phyloP scores from a whole-genome alignment of 1,284 basidiomycete genomes.

The Cutaneotrichosporon curvatum region DNA sequence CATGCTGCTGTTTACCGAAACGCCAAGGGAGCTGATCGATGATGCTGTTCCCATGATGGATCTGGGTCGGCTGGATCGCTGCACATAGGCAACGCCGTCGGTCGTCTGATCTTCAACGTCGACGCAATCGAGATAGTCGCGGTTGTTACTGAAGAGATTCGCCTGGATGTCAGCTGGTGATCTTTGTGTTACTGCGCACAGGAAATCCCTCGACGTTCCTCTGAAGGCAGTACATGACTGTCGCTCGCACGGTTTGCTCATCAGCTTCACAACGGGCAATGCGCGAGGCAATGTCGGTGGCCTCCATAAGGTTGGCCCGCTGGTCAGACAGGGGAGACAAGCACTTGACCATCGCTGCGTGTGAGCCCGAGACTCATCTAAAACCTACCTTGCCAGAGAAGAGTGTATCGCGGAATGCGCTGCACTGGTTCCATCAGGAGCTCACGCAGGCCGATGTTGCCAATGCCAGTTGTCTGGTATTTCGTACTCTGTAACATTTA shows the following conservation, averaged over 20 bases:
- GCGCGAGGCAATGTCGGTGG: slow-evolving; percentile 75
- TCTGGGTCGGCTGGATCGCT: slow-evolving; percentile 1
- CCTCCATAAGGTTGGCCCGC: slow-evolving; percentile 73
- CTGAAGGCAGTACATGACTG: slow-evolving; percentile 78
- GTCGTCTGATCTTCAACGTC: slow-evolving; percentile 79
- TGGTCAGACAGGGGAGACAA: slow-evolving; percentile 71
- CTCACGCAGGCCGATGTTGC: slow-evolving; percentile 83
- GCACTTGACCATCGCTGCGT: slow-evolving; percentile 74
- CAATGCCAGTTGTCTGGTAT: slow-evolving; percentile 71
- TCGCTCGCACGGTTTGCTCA: slow-evolving; percentile 79
- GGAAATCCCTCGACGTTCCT: slow-evolving; percentile 87
- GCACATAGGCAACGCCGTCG: slow-evolving; percentile 41
- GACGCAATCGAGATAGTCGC: slow-evolving; percentile 84
- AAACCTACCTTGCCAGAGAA: slow-evolving; percentile 66
- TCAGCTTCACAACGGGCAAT: slow-evolving; percentile 91
- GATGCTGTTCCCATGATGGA: slow-evolving; percentile 29
- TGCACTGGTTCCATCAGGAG: slow-evolving; percentile 99
- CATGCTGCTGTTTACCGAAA: slow-evolving; percentile 48
- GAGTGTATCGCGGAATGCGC: slow-evolving; percentile 88
- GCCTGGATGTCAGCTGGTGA: slow-evolving; percentile 45
- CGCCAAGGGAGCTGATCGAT: slow-evolving; percentile 50
- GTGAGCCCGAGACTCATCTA: background rate
- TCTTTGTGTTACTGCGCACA: slow-evolving; percentile 36
- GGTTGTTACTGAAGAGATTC: slow-evolving; percentile 72
- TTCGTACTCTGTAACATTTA: slow-evolving; percentile 63